Conservation (phyloP, 2,329 filamentous ascomycete genomes). For the Sporothrix euskadiensis region DNA sequence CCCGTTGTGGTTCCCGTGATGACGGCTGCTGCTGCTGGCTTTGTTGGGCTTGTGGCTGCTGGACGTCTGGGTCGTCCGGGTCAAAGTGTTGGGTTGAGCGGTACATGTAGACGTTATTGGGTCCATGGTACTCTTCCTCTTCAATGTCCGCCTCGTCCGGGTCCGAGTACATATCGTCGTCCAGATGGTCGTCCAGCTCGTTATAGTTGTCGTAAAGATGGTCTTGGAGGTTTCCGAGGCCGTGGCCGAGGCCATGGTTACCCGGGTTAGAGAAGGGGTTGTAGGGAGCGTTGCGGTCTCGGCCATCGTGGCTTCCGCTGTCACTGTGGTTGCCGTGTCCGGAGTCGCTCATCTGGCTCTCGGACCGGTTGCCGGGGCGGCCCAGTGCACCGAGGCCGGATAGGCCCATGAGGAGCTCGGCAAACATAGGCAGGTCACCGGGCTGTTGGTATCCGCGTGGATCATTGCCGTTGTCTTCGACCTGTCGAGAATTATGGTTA, state of each 20-base stretch:
- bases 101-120: conserved; percentile 46
- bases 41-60: not conserved
- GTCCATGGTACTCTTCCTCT: conserved; percentile 47
- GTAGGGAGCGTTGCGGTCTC: not conserved
- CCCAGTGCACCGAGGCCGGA: not conserved
- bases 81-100: conserved; percentile 38
- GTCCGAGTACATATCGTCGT: conserved; percentile 46
- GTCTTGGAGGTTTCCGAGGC: not conserved
- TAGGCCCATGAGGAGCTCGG: conserved; percentile 19
- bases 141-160: conserved; percentile 62
- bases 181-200: conserved; percentile 30
- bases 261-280: not conserved
- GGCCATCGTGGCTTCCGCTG: not conserved
- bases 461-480: conserved; percentile 53
- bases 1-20: not conserved
- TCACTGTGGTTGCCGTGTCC: not conserved
- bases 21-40: not conserved
- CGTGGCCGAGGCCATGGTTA: not conserved
- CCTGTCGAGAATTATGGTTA: not conserved
- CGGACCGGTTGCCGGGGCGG: conserved; percentile 2
- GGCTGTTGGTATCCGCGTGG: conserved; percentile 50
- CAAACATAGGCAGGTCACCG: not conserved
- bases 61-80: not conserved
- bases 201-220: conserved; percentile 15
- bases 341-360: not conserved